Base-by-base conservation (phyloP, 768 basidiomycete genomes). In the Roridomyces roridus region DNA sequence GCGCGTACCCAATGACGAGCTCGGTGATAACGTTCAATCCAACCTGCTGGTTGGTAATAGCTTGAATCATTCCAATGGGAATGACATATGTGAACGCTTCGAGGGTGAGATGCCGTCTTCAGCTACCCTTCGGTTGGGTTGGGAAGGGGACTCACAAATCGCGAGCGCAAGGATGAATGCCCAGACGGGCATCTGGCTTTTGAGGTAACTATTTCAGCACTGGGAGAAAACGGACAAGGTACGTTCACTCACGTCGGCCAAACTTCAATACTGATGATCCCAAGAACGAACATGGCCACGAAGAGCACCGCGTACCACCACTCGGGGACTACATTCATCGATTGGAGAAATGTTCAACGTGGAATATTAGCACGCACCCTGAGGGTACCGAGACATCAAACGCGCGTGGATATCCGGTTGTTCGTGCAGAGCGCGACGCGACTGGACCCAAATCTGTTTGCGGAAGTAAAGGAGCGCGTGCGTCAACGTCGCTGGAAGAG, bases 321-420 rank as follows among this genome's bases (percentile, higher is more conserved):
- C 54, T 92, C 83, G 0, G 92, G 92, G 15, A 94, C 87, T 58
- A 55, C 12, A 25, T 34, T 34, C 4, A 34, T 10, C 31, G 31
- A 11, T 15, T 11, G 31, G 31, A 34, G 31, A 34, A 10, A 34
- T 3, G 31, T 34, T 15, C 10, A 4, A 18, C 15, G 1, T 20
- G 25, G 23, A 9, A 4, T 35, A 11, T 70, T n/a, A n/a, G n/a
- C n/a, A n/a, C 9, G 6, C 55, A 59, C 62, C 79, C 63, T 88
- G 89, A 1, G 75, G 78, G 67, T 95, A 95, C 45, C 74, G 72
- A 12, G 81, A 76, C 93, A 94, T 94, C 34, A 94, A 77, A 12
- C 91, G 83, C 18, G 90, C 89, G 64, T 94, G 92, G 57, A 94
- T 84, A 72, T 94, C 92, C 1, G 89, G 87, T 65, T 94, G 90